These are phyloP conservation scores for Phyllosticta citriasiana DNA, from an alignment of 2,329 filamentous ascomycete genomes.

Conservation along the genomic window DNA sequence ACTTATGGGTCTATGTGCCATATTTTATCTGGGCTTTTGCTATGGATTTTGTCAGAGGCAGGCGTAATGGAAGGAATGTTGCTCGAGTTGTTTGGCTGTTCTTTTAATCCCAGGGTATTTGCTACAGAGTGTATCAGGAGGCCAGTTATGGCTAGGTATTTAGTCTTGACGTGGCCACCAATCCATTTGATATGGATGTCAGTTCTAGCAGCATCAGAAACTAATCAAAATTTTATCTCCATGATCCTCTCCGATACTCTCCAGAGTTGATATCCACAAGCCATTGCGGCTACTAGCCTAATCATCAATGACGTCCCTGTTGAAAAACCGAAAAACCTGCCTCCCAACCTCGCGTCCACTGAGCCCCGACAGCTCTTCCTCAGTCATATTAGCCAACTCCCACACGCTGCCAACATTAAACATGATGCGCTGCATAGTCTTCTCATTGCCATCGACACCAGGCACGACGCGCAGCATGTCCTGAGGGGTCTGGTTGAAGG, in stretches of 20 bases:
- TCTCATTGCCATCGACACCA: conserved; percentile 58
- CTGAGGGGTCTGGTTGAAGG: conserved; percentile 75
- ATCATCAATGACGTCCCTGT: conserved; percentile 39
- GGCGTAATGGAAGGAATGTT: neutral
- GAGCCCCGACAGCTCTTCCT: conserved; percentile 59
- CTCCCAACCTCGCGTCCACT: conserved; percentile 70
- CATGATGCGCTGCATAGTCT: conserved; percentile 64
- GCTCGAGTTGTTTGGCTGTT: neutral
- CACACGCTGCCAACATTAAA: conserved; percentile 64
- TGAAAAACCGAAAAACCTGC: conserved; percentile 75
- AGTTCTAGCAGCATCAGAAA: neutral
- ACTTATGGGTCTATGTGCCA: neutral
- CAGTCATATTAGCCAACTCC: conserved; percentile 79
- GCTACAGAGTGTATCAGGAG: neutral
- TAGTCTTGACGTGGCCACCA: neutral
- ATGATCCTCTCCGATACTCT: neutral
- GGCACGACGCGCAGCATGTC: conserved; percentile 84
- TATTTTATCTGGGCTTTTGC: neutral
- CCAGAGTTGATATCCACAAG: neutral
- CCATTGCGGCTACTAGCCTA: neutral
- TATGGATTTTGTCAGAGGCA: neutral
- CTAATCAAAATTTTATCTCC: neutral
- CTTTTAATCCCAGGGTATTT: neutral
- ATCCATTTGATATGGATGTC: neutral
- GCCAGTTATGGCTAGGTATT: no score